Evolutionary conservation across 2,329 filamentous ascomycete species (phyloP).

Genomic region (Colletotrichum australisinense): DNA sequence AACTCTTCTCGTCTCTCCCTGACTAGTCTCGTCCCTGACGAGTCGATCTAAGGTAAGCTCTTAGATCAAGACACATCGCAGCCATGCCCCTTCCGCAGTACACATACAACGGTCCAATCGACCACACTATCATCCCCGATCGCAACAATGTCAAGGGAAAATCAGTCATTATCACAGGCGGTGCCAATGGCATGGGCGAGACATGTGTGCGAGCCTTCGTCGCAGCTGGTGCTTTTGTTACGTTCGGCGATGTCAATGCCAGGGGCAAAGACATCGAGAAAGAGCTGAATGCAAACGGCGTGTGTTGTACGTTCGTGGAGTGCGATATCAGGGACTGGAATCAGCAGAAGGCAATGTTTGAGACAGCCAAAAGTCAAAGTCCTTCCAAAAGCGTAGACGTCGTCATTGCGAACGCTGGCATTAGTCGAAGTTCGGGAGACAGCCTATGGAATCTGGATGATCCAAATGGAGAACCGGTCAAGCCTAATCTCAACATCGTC

Average conservation of each 20-base stretch:
- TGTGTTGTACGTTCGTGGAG: neutral
- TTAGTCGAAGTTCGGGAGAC: slow-evolving; percentile 49
- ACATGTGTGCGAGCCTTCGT: slow-evolving; percentile 48
- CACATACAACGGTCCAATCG: neutral
- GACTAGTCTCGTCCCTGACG: neutral
- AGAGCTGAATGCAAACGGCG: slow-evolving; percentile 43
- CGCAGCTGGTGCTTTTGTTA: slow-evolving; percentile 52
- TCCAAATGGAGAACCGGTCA: slow-evolving; percentile 42
- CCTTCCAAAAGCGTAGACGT: slow-evolving; percentile 52
- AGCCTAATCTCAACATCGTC: slow-evolving; percentile 55
- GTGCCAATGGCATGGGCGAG: slow-evolving; percentile 55
- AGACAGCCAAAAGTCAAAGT: neutral
- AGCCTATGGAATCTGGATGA: slow-evolving; percentile 52
- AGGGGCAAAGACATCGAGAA: slow-evolving; percentile 45
- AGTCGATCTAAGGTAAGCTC: neutral
- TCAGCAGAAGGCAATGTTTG: neutral
- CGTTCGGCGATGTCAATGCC: slow-evolving; percentile 52
- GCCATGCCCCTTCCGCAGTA: neutral
- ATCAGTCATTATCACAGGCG: slow-evolving; percentile 60
- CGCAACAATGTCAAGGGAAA: slow-evolving; percentile 35
- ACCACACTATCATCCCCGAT: neutral
- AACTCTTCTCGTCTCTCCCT: neutral
- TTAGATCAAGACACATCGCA: neutral
- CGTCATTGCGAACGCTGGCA: slow-evolving; percentile 61
- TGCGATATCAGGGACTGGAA: neutral